Base-by-base conservation (phyloP, 176 grass and related monocot genomes). In the Lolium perenne region DNA sequence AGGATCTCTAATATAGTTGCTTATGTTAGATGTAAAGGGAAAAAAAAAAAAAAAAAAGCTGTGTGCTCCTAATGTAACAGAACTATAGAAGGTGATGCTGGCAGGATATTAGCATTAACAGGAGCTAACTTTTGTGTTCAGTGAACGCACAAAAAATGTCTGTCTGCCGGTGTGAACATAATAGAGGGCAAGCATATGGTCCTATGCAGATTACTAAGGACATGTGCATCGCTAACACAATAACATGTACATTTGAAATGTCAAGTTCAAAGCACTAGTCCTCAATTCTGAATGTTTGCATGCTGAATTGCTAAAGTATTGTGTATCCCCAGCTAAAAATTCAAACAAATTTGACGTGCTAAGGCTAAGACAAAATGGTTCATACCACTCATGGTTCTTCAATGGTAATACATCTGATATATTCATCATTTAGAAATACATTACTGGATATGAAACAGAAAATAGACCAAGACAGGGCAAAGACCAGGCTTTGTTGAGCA, bases 161-260 rank as follows among this genome's bases (percentile, higher is more conserved):
- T 8, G 22, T 65, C 47, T 35, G 15, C 25, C 26, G 6, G 15
- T 70, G 18, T 48, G 4, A 76, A 79, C 11, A 18, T 38, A 20
- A 68, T 59, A 43, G 8, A 47, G 14, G 59, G 60, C 16, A 67
- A 82, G 65, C 51, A 15, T 5, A 50, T 16, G 71, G 11, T 13
- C 49, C 38, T 83, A 51, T 80, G 77, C 23, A 46, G 11, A 80
- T 72, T 60, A 86, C 3, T 46, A 76, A 76, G 22, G 35, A 82
- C 76, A 47, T 29, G 57, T 2, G 43, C 8, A 54, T 32, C 47
- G 78, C 49, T 78, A 60, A 58, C 18, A 78, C 20, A 46, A 75
- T 51, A 51, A 16, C 45, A 26, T 26, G 21, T 50, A 23, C 22
- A 59, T 69, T 69, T 38, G 46, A 54, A 65, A 43, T 43, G 41